Base-by-base conservation (phyloP, 139 green algal species). In the Tetratostichococcus sp. region DNA sequence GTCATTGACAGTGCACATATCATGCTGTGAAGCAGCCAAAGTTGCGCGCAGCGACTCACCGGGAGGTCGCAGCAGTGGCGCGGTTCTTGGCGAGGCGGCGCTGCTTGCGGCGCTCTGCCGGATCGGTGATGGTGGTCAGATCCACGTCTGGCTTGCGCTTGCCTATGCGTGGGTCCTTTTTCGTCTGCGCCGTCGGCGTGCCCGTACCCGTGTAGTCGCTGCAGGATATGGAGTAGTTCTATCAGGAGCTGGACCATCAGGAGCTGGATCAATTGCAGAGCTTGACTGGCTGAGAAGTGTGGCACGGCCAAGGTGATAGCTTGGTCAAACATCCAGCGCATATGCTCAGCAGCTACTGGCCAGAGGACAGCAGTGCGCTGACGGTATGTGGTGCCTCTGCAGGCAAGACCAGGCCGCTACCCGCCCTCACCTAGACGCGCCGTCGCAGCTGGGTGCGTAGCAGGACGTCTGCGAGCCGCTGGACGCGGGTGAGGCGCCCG, bases 81-180 rank as follows among this genome's bases (percentile, higher is more conserved):
- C 81, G 76, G 42, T 86, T 86, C 30, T 77, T 77, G 35, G 67
- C 71, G 57, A 80, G 69, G 31, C 81, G 77, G 8, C 59, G 58
- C 71, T 86, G 78, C 58, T 78, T 76, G 17, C 70, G 58, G 1
- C 73, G 76, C 43, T 80, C 74, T 31, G 76, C 77, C 5, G 73
- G 69, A 23, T 80, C 81, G 25, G 66, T 22, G 39, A 83, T 78
- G 17, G 26, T 33, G 32, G 71, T 39, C 69, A 83, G 35, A 3
- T 79, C 69, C 28, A 73, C 35, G 11, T 73, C 50, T 42, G 59
- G 42, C 42, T 80, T 75, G 26, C 66, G 50, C 34, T 72, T 80
- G 68, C 4, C 43, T n/a, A 62, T 62, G 50, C 50, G 50, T 17
- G 50, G 50, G 50, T 62, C 50, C 50, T 62, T 62, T 17, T 62